Evolutionary conservation across 2,329 filamentous ascomycete genomes (phyloP), one percentile per base, ranked within the genome.

Genomic region (Ascosphaera acerosa): DNA sequence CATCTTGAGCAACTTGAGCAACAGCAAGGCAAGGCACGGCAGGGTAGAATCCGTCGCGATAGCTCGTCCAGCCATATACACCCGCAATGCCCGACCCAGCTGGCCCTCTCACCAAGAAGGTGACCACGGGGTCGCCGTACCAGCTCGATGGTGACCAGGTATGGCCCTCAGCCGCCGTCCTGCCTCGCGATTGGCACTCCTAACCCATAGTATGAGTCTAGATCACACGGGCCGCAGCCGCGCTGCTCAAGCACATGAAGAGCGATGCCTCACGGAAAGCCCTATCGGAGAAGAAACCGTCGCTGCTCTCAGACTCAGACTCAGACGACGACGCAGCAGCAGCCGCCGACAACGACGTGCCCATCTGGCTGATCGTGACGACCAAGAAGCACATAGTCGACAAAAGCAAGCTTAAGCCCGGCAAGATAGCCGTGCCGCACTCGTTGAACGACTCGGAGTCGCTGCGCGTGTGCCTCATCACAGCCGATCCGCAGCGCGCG

Each of bases 381-480:
- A 71, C 68, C 20, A 73, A 73, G 52, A 66, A 69, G 50, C 65
- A 71, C 44, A 62, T 72, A 38, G 57, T 62, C 37, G 76, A 89
- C 55, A 73, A 76, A 52, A 69, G 68, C 48, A 66, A 70, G 33
- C 62, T 91, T 41, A 84, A 89, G 60, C 81, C 82, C 17, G 65
- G 66, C 50, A 89, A 84, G 55, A 77, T 92, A 44, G 43, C 61
- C 40, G 59, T 90, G 32, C 77, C 80, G 30, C 71, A 89, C 53
- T 61, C 76, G 6, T 64, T 90, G 38, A 71, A 76, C 54, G 59
- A 64, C 39, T 64, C 70, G 40, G 55, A 64, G 34, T 64, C 64
- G 34, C 57, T 70, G 34, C 74, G 70, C 42, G 62, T 92, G 52
- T 92, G 82, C 55, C 61, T 92, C 36, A 89, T 91, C 51, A 78